Conservation (phyloP, 345 rosid genomes). For the Eucalyptus pauciflora region DNA sequence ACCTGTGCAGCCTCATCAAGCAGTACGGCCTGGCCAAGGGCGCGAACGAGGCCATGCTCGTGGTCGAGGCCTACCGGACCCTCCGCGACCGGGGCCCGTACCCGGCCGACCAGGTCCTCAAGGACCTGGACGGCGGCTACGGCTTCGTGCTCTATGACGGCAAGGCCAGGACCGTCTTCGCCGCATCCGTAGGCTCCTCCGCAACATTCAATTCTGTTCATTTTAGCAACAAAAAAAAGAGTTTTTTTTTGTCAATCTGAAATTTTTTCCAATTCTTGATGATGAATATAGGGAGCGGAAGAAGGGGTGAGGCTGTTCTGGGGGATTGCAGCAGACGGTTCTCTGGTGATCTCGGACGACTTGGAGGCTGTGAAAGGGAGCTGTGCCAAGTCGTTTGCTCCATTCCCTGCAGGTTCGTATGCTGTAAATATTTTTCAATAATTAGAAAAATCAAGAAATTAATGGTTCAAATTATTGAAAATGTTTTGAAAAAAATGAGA, state of each 20-base stretch:
- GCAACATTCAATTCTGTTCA: not conserved
- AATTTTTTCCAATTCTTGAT: not conserved
- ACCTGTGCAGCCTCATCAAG: conserved; percentile 31
- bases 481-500: not conserved
- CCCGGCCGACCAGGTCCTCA: conserved; percentile 63
- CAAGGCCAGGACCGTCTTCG: conserved; percentile 38
- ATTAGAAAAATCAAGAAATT: too few species aligned
- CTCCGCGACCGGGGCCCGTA: conserved; percentile 75
- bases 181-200: conserved; percentile 26
- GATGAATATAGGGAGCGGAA: conserved; percentile 26
- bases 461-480: not conserved
- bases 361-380: conserved; percentile 43
- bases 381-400: conserved; percentile 62
- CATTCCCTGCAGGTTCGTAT: conserved; percentile 37
- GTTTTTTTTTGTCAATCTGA: too few species aligned
- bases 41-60: conserved; percentile 49
- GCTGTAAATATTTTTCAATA: not conserved
- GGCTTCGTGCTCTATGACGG: conserved; percentile 50
- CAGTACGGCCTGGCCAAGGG: conserved; percentile 59
- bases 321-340: conserved; percentile 62
- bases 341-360: conserved; percentile 39
- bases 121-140: conserved; percentile 53
- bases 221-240: not conserved
- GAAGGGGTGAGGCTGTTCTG: conserved; percentile 37
- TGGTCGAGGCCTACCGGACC: conserved; percentile 58